Base-by-base conservation (phyloP, 2,329 filamentous ascomycete species). In the Niveomyces coronatus region DNA sequence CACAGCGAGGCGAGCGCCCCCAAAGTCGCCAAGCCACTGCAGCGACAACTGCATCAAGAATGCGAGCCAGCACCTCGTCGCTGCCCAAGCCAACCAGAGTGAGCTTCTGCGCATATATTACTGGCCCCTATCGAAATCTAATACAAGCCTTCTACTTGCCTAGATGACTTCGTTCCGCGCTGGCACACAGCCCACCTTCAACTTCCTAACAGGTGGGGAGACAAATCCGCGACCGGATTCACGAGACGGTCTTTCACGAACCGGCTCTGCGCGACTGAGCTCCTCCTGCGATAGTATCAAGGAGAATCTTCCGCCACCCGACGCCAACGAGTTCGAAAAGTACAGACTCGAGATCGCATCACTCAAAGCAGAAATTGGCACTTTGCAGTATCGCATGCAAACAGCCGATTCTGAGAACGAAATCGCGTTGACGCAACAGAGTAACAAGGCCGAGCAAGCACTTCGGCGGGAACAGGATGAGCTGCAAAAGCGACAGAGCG, bases 351-450 rank as follows among this genome's bases (percentile, higher is more conserved):
- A 65, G 24, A 74, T 71, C 43, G 88, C 96, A 52, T 82, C 88
- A 46, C 70, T 96, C 18, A 88, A 89, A 53, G 85, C 89, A 2
- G 86, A 95, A 59, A 68, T 96, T 29, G 91, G 88, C 44, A 85
- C 86, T 0, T 66, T 95, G 35, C 81, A 80, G 44, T 98, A 95
- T 62, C 85, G 89, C 42, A 71, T 94, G 47, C 84, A 87, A 51
- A 89, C 84, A 14, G 66, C 85, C 37, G 88, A 89, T 51, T 85
- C 94, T 49, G 89, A 96, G 53, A 81, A 84, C 49, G 86, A 94
- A 41, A 74, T 95, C 50, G 68, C 79, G 33, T 71, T 77, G 9
- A 68, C 94, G 13, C 79, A 85, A 44, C 83, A 91, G 49, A 82
- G 86, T 47, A 83, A 85, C 50, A 89, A 94, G 51, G 60, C 94